Percentiles rank a stretch among this genome's conserved stretches.
These are phyloP conservation scores for Logfia minima DNA, from an alignment of 129 eudicot genomes.

Conservation along the genomic window DNA sequence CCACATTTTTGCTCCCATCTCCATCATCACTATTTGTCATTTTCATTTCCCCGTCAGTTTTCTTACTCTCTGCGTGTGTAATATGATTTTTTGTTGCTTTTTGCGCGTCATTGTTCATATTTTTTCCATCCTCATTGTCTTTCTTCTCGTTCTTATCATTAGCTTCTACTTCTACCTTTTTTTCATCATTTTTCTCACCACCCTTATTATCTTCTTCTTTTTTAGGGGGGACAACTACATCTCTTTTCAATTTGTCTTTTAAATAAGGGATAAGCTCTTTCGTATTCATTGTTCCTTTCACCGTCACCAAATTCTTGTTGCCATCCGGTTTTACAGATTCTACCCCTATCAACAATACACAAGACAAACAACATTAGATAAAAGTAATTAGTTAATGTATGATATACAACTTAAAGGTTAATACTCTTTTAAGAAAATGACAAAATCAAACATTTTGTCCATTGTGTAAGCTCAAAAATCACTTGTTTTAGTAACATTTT, in stretches of 20 bases:
- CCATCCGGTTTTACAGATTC: slow-evolving; percentile 43
- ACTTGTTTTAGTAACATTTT: background rate
- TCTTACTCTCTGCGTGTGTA: slow-evolving; percentile 24
- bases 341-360: slow-evolving; percentile 53
- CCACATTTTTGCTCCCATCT: slow-evolving; percentile 28
- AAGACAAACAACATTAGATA: background rate
- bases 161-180: slow-evolving; percentile 19
- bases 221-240: slow-evolving; percentile 56
- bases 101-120: slow-evolving; percentile 28
- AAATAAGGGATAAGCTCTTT: slow-evolving; percentile 62
- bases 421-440: background rate
- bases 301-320: slow-evolving; percentile 61
- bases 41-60: slow-evolving; percentile 12
- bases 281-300: slow-evolving; percentile 74
- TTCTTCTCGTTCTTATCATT: slow-evolving; percentile 29
- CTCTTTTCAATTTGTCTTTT: slow-evolving; percentile 56
- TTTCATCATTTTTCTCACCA: slow-evolving; percentile 32
- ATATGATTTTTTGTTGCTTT: slow-evolving; percentile 12
- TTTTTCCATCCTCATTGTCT: slow-evolving; percentile 18
- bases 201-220: slow-evolving; percentile 54
- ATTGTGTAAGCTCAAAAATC: background rate
- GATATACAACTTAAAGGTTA: background rate
- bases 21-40: slow-evolving; percentile 21
- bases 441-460: too few species aligned
- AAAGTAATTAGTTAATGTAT: background rate